phyloP scores from a whole-genome alignment of 192 early-diverging fungal species.

The Rhizophagus clarus region DNA sequence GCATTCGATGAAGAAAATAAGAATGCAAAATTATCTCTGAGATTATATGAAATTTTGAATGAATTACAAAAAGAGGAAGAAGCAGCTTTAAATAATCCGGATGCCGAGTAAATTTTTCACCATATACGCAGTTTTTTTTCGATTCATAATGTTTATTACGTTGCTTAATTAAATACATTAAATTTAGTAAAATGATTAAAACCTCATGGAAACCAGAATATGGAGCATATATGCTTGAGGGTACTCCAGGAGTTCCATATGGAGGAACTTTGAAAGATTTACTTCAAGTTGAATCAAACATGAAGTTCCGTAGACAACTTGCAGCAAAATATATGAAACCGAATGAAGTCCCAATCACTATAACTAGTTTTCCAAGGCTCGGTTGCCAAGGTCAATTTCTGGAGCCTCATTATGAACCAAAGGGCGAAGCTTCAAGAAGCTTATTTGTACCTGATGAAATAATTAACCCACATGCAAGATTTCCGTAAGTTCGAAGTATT shows the following conservation, averaged over 20 bases:
- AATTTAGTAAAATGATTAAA: conserved; percentile 53
- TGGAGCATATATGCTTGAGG: conserved; percentile 96
- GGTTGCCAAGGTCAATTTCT: conserved; percentile 77
- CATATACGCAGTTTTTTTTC: not conserved
- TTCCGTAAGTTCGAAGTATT: conserved; percentile 60
- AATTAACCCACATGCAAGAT: conserved; percentile 94
- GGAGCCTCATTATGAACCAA: conserved; percentile 69
- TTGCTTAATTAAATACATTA: conserved; percentile 64
- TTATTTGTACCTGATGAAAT: conserved; percentile 93
- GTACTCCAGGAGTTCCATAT: conserved; percentile 91
- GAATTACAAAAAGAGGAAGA: conserved; percentile 74
- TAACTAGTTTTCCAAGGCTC: conserved; percentile 91
- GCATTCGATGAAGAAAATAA: conserved; percentile 72
- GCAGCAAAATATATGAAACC: conserved; percentile 62
- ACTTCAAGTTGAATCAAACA: conserved; percentile 84
- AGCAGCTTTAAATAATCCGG: conserved; percentile 49
- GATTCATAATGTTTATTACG: conserved; percentile 48
- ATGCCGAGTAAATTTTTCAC: conserved; percentile 44
- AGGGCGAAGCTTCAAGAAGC: conserved; percentile 71
- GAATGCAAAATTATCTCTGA: conserved; percentile 72
- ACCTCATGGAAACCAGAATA: conserved; percentile 96
- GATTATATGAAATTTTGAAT: conserved; percentile 79
- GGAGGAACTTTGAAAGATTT: conserved; percentile 80
- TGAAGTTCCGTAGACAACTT: conserved; percentile 76
- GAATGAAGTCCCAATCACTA: conserved; percentile 76